Base-by-base conservation (phyloP, 2,329 filamentous ascomycete genomes). In the Xylogone sp. region DNA sequence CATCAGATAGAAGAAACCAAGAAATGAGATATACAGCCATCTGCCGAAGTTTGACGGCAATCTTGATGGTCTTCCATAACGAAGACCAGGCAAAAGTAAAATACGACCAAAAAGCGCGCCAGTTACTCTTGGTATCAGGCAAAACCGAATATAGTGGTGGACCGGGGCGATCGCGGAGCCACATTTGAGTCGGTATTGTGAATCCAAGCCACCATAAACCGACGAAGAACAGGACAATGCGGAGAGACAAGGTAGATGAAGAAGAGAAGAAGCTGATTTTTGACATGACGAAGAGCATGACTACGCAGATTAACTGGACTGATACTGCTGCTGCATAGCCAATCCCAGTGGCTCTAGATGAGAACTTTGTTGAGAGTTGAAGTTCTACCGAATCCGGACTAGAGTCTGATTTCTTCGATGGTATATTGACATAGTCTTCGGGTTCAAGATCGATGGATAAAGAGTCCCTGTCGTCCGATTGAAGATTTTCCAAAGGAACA, bases 1-100 rank as follows among this genome's bases (percentile, higher is more conserved):
- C 90, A 64, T 99, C 93, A 7, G 89, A 95, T 3, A 99, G 79
- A 18, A 97, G 78, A 66, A 99, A 97, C 94, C 94, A 97, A 8
- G 90, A 91, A 3, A 81, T 82, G 9, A 97, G 79, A 66, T 93
- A 93, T 5, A 93, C 74, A 20, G 89, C 72, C 19, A 92, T 83
- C 61, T 94, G 88, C 44, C 83, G 72, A 5, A 93, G 77, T 20
- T 80, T 78, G 9, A 85, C 75, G 1, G 92, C 92, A 43, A 91
- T 79, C 61, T 83, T 79, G 9, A 92, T 73, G 0, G 94, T 97
- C 52, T 83, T 84, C 56, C 85, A 90, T 1, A 97, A 77, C 2
- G 90, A 90, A 50, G 80, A 84, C 93, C 94, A 97, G 0, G 92
- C 88, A 66, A 88, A 94, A 0, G 76, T 72, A 21, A 95, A 79